These are phyloP conservation scores for Arachnomyces sp. DNA, from an alignment of 2,329 filamentous ascomycete species.

Conservation along the genomic window DNA sequence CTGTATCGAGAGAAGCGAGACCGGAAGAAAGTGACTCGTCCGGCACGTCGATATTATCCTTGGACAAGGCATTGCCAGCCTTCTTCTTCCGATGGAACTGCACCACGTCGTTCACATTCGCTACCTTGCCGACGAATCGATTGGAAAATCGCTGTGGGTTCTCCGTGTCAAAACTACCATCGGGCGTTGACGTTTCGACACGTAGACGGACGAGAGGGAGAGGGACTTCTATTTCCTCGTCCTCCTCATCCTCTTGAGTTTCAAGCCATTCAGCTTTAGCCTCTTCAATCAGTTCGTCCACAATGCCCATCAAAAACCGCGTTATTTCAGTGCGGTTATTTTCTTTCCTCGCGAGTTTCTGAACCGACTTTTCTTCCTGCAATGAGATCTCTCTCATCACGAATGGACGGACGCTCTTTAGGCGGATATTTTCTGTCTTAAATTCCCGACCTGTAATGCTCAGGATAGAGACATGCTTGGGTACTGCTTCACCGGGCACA, in stretches of 20 bases:
- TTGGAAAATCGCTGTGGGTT: constrained; percentile 96
- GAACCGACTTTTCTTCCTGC: constrained; percentile 66
- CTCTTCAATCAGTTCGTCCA: constrained; percentile 80
- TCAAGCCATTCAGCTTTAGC: constrained; percentile 74
- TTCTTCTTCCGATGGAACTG: constrained; percentile 87
- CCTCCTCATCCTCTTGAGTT: constrained; percentile 59
- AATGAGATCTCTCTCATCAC: constrained; percentile 76
- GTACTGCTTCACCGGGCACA: constrained; percentile 77
- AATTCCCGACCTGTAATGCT: constrained; percentile 79
- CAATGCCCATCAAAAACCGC: constrained; percentile 63
- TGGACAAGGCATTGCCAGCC: constrained; percentile 37
- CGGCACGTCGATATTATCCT: constrained; percentile 50
- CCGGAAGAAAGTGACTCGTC: constrained; percentile 57
- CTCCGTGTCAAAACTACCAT: constrained; percentile 81
- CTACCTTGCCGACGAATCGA: constrained; percentile 80
- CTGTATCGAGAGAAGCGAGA: constrained; percentile 58
- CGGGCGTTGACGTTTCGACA: constrained; percentile 80
- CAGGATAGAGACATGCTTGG: constrained; percentile 84
- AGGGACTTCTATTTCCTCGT: constrained; percentile 56
- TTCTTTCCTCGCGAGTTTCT: constrained; percentile 68
- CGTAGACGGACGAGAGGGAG: constrained; percentile 80
- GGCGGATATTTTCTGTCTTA: constrained; percentile 66
- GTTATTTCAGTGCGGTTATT: constrained; percentile 80
- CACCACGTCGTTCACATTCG: constrained; percentile 89
- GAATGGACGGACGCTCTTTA: constrained; percentile 87